These are phyloP conservation scores for Cymbidium sinense DNA, from an alignment of 106 monocot genomes.

Conservation along the genomic window DNA sequence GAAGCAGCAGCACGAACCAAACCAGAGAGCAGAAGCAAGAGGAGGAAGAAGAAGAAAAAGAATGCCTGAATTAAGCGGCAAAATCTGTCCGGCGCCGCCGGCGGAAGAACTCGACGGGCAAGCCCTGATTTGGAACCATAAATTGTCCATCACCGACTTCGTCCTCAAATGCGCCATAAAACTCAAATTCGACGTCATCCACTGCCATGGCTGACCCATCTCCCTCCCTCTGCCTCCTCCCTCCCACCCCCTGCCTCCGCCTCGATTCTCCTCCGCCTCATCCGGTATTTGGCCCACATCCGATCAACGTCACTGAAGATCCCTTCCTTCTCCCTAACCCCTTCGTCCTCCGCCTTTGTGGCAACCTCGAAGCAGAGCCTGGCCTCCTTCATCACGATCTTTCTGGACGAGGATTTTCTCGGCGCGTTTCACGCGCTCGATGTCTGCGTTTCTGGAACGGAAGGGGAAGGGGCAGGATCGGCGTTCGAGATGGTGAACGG, in stretches of 20 bases:
- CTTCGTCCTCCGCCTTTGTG: background rate
- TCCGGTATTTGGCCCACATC: slow-evolving; percentile 12
- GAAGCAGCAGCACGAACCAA: too few species aligned
- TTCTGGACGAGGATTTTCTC: background rate
- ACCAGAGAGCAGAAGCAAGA: too few species aligned
- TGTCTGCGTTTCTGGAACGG: background rate
- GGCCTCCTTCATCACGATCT: slow-evolving; percentile 2
- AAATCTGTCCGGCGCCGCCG: background rate
- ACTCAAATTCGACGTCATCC: slow-evolving; percentile 18
- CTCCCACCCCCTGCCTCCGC: slow-evolving; percentile 5
- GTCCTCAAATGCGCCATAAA: slow-evolving; percentile 20
- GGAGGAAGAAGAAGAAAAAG: too few species aligned
- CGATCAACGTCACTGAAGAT: background rate
- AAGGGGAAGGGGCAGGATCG: too few species aligned
- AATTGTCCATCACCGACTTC: background rate
- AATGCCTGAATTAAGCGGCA: too few species aligned
- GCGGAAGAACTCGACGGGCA: slow-evolving; percentile 1
- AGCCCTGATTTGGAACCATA: slow-evolving; percentile 1
- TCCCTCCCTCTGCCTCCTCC: slow-evolving; percentile 8
- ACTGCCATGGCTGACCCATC: slow-evolving; percentile 15
- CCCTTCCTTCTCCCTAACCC: slow-evolving; percentile 7
- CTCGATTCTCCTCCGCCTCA: slow-evolving; percentile 13
- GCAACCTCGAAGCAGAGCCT: background rate
- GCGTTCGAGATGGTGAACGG: slow-evolving; percentile 2
- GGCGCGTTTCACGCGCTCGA: background rate